Conservation (phyloP, 2,329 filamentous ascomycete genomes). For the Macrophomina phaseolina region DNA sequence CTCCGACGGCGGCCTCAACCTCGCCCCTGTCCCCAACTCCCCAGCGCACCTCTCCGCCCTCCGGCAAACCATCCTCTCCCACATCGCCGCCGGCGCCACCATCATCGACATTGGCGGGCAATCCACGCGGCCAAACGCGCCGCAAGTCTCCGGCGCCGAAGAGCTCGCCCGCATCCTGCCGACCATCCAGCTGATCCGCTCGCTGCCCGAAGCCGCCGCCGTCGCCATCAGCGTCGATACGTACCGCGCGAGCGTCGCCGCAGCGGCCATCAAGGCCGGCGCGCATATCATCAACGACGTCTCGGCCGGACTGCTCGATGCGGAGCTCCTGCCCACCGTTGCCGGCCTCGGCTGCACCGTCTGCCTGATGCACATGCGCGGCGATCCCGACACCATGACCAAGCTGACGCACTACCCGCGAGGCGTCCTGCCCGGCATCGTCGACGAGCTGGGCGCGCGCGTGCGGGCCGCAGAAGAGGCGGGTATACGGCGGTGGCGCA, state of each 20-base stretch:
- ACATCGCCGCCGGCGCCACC: conserved; percentile 73
- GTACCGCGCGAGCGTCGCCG: conserved; percentile 83
- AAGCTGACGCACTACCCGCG: conserved; percentile 70
- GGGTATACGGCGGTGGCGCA: conserved; percentile 89
- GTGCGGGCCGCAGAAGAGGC: conserved; percentile 78
- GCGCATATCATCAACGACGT: conserved; percentile 96
- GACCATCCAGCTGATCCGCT: conserved; percentile 74
- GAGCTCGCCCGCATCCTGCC: conserved; percentile 81
- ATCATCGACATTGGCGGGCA: conserved; percentile 94
- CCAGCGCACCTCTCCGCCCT: conserved; percentile 55
- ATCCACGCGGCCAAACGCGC: conserved; percentile 80
- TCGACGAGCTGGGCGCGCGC: conserved; percentile 70
- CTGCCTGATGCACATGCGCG: conserved; percentile 91
- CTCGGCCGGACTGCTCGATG: conserved; percentile 79
- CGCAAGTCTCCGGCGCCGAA: conserved; percentile 72
- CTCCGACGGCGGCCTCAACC: conserved; percentile 76
- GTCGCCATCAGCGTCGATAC: conserved; percentile 90
- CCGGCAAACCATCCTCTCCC: conserved; percentile 61
- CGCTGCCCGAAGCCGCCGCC: conserved; percentile 64
- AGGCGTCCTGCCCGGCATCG: conserved; percentile 70
- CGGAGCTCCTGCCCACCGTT: conserved; percentile 80
- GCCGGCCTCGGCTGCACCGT: conserved; percentile 74
- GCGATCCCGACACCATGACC: conserved; percentile 82
- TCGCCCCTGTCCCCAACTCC: conserved; percentile 30
- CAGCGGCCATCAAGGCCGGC: conserved; percentile 75